phyloP scores from a whole-genome alignment of 768 basidiomycete species.

The Thelephora aurantiotincta region DNA sequence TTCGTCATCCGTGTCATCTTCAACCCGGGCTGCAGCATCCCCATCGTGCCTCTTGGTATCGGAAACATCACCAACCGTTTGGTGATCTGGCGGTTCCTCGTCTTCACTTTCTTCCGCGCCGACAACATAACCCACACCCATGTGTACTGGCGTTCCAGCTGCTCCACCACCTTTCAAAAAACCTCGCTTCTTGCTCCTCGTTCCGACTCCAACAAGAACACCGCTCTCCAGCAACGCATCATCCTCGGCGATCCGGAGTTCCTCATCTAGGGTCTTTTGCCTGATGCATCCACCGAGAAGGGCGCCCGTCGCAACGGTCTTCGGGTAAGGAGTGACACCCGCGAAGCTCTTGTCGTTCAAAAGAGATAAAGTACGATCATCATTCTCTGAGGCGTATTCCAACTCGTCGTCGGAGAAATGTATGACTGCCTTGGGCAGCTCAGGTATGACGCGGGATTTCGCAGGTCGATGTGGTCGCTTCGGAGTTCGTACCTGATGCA shows the following conservation, averaged over 20 bases:
- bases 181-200: constrained; percentile 34
- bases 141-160: constrained; percentile 55
- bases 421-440: neutral
- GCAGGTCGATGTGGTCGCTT: constrained; percentile 44
- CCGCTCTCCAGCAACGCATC: constrained; percentile 31
- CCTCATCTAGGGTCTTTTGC: constrained; percentile 55
- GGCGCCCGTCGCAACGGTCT: too few relatives aligned
- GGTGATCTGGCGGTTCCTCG: neutral
- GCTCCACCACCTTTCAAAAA: constrained; percentile 68
- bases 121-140: constrained; percentile 54
- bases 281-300: constrained; percentile 8
- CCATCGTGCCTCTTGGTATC: neutral
- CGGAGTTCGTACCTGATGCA: constrained; percentile 33
- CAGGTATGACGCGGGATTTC: neutral
- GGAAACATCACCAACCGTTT: neutral
- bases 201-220: constrained; percentile 40
- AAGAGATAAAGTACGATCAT: neutral
- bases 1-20: neutral
- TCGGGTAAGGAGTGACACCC: too few relatives aligned
- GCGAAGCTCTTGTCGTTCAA: too few relatives aligned
- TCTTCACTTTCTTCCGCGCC: constrained; percentile 27
- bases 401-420: neutral
- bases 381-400: constrained; percentile 6
- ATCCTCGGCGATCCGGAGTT: constrained; percentile 36
- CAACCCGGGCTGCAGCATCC: neutral